phyloP scores from a whole-genome alignment of 2,329 filamentous ascomycete species.

The Dactylellina haptotyla region DNA sequence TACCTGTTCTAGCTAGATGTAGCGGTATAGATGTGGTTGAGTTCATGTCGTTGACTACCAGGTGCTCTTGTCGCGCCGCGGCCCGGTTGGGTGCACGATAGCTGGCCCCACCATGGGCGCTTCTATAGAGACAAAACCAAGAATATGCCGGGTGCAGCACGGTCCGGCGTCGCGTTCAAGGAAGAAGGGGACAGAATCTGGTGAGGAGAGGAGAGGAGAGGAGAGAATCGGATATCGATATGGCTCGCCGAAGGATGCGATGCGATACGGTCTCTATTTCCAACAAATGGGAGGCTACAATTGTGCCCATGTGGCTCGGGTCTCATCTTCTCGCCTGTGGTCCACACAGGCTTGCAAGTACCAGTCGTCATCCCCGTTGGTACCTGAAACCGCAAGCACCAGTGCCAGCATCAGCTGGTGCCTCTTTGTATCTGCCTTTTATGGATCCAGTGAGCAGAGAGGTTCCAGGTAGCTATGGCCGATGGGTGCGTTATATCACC shows the following conservation, averaged over 20 bases:
- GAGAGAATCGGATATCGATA: neutral
- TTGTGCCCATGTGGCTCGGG: constrained; percentile 46
- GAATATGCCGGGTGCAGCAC: neutral
- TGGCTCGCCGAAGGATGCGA: neutral
- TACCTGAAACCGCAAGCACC: neutral
- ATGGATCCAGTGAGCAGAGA: too few species aligned
- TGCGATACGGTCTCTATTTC: constrained; percentile 7
- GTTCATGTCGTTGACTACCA: too few species aligned
- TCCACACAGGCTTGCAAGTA: neutral
- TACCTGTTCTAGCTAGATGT: too few species aligned
- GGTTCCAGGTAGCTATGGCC: too few species aligned
- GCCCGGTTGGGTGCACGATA: too few species aligned
- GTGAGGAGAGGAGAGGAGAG: neutral
- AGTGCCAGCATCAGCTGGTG: constrained; percentile 1
- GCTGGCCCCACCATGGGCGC: too few species aligned
- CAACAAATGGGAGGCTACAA: constrained; percentile 49
- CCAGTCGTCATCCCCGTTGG: neutral
- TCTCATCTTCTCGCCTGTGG: neutral
- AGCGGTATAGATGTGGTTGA: too few species aligned
- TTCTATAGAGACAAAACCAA: neutral
- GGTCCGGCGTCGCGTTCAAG: too few species aligned
- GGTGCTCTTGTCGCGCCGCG: too few species aligned
- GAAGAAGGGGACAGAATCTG: too few species aligned
- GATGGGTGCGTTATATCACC: too few species aligned
- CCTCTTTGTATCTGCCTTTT: neutral